A percentile compares a stretch with the other conserved stretches of the same genome.
phyloP scores from a whole-genome alignment of 257 asterid genomes.

The Cordia subcordata region DNA sequence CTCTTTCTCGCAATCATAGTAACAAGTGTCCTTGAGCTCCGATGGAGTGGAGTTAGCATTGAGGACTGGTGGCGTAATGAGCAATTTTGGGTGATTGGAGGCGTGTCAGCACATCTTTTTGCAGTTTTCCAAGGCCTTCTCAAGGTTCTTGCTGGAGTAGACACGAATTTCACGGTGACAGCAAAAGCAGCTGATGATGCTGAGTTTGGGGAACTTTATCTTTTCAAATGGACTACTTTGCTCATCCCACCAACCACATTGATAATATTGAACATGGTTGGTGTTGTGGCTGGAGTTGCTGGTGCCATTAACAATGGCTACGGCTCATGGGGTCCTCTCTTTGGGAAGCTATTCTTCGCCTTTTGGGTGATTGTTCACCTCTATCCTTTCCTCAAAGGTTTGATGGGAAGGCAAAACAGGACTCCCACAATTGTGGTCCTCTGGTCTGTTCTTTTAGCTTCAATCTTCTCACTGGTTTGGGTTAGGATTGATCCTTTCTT shows the following conservation, averaged over 20 bases:
- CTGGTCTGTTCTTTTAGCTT: conserved; percentile 78
- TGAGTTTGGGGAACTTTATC: conserved; percentile 82
- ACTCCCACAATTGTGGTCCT: conserved; percentile 83
- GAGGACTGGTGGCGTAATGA: conserved; percentile 93
- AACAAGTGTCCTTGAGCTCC: conserved; percentile 72
- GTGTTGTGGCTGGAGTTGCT: conserved; percentile 78
- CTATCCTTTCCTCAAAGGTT: conserved; percentile 80
- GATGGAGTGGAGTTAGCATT: conserved; percentile 86
- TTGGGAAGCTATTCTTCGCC: conserved; percentile 81
- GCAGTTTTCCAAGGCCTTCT: conserved; percentile 92
- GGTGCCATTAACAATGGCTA: conserved; percentile 80
- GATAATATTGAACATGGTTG: conserved; percentile 72
- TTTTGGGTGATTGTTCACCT: conserved; percentile 89
- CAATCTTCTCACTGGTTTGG: conserved; percentile 86
- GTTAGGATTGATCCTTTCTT: conserved; percentile 83
- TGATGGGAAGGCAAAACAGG: conserved; percentile 84
- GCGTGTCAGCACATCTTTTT: conserved; percentile 74
- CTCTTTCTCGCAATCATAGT: conserved; percentile 74
- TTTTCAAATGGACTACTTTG: conserved; percentile 88
- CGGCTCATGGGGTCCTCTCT: conserved; percentile 76
- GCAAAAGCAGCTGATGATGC: conserved; percentile 65
- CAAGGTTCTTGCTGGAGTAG: conserved; percentile 77
- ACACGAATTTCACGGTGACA: conserved; percentile 79
- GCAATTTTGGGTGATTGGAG: conserved; percentile 91
- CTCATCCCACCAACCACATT: conserved; percentile 81